Evolutionary conservation across 106 monocot species (phyloP).

Genomic region (Phalaenopsis aphrodite): DNA sequence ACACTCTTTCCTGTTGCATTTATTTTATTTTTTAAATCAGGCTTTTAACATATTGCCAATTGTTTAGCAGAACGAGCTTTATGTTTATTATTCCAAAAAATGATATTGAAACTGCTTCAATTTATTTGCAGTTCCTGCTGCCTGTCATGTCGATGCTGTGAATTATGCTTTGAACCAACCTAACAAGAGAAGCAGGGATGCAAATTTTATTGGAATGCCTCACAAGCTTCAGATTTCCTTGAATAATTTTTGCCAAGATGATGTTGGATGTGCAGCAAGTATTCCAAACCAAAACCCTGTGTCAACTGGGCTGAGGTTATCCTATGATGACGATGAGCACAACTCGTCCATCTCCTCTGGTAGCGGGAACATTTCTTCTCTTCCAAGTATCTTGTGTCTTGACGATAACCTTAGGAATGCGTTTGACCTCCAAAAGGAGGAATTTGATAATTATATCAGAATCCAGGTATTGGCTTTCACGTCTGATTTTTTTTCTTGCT

Average conservation of each 20-base stretch:
- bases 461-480: conserved; percentile 36
- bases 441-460: conserved; percentile 43
- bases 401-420: conserved; percentile 32
- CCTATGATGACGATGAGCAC: conserved; percentile 53
- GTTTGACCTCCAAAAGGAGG: conserved; percentile 45
- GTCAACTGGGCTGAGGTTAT: conserved; percentile 56
- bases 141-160: not conserved
- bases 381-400: conserved; percentile 34
- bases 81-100: not conserved
- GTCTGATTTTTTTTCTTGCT: not conserved
- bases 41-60: not conserved
- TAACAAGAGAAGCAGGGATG: conserved; percentile 37
- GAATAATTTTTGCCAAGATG: conserved; percentile 23
- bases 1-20: not conserved
- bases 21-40: not conserved
- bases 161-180: conserved; percentile 15
- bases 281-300: conserved; percentile 38
- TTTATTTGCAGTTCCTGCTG: conserved; percentile 1
- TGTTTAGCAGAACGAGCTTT: not conserved
- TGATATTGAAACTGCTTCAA: not conserved
- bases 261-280: conserved; percentile 14
- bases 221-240: conserved; percentile 56
- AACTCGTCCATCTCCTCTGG: conserved; percentile 46
- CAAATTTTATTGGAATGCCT: conserved; percentile 21
- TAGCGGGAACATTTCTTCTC: conserved; percentile 25